Base-by-base conservation (phyloP, 139 green algal species). In the Coccomyxa sp. region DNA sequence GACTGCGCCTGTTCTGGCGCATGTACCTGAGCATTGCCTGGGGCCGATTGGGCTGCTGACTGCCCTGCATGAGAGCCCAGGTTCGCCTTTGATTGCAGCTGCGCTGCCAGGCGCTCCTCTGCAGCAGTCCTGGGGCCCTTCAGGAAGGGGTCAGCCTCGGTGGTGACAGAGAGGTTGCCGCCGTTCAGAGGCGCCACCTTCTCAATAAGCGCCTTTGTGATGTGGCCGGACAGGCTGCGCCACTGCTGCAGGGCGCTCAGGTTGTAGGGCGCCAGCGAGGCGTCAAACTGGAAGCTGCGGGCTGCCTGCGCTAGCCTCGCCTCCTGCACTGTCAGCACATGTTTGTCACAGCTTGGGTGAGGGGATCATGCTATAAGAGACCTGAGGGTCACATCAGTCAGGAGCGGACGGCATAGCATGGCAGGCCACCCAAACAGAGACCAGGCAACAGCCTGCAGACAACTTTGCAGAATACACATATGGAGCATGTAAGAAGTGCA, bases 81-180 rank as follows among this genome's bases (percentile, higher is more conserved):
- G 18, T 7, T 64, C 50, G 22, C 27, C 50, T 64, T 64, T 64
- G 64, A 31, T 41, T 54, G 80, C 35, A 92, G 86, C 58, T 90
- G 87, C 31, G 70, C 39, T 16, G 86, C 76, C 76, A 95, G 86
- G 10, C 81, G 78, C 39, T 68, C n/a, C 73, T 92, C 91, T 40
- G 91, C 91, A 16, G 81, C 81, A 0, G 88, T 92, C 29, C 73
- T 76, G 0, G 85, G 84, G 9, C 69, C 40, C 24, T 80, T 7
- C 29, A 81, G n/a, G 0, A 41, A 64, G 8, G 85, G 82, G 39
- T 88, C 78, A 10, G 79, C 88, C 39, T 95, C 91, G 7, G 84
- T 78, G 50, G 90, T 86, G 29, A 94, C 83, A 81, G 81, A 90
- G 54, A 93, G 85, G 78, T 86, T 88, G 34, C 88, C 88, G 16